Base-by-base conservation (phyloP, 2,329 filamentous ascomycete genomes). In the Pochonia chlamydosporia region DNA sequence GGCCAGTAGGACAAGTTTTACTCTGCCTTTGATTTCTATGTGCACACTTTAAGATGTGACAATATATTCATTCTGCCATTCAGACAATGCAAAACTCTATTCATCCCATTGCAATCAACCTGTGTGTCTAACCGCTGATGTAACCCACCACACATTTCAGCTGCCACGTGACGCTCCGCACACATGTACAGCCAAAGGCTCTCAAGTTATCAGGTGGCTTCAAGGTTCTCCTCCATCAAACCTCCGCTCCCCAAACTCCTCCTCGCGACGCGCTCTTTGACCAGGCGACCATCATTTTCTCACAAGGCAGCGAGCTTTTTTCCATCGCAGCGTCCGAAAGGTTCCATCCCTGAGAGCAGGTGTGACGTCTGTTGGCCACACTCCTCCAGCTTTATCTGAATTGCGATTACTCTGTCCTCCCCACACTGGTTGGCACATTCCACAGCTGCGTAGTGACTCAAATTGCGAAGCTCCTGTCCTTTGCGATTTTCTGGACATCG, bases 261-360 rank as follows among this genome's bases (percentile, higher is more conserved):
- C 16, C 36, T 48, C 35, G 46, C 40, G 46, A 48, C 33, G 40
- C 40, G 35, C 24, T 26, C 35, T 20, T 37, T 33, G 36, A 40
- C 36, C 13, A 16, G 25, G 40, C 46, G 18, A 47, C 25, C 39
- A 20, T 41, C 25, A 25, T 35, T 41, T 36, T 30, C 36, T 20
- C 6, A 5, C 42, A 26, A 36, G 23, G 40, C 13, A 42, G n/a
- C 41, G 42, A 44, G 25, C 16, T 30, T 37, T 39, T 36, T 33
- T 40, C 31, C 47, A 42, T 49, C 37, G 14, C 36, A 24, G 30
- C 33, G 26, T 16, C 13, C 36, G n/a, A 35, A 8, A 20, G 13
- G 21, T 48, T 18, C 23, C 42, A 24, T 36, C 26, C 24, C 28
- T 18, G 37, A 14, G 25, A 20, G 25, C 28, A 23, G 24, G 31